Conservation (phyloP, 768 basidiomycete species). For the Solioccasus polychromus region DNA sequence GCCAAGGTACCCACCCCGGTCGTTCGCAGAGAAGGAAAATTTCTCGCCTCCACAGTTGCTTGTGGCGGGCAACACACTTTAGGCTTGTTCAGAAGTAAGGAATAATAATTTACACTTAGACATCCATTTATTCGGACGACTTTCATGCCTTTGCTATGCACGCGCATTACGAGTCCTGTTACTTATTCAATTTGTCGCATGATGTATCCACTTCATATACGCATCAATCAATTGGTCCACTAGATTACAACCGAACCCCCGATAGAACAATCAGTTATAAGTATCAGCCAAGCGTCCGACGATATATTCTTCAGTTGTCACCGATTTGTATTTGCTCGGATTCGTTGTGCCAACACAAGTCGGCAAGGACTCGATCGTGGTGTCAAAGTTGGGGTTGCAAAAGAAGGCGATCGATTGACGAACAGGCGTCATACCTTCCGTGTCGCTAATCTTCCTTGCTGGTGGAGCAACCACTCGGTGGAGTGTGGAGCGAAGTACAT, state of each 20-base stretch:
- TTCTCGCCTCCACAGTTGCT: conserved; percentile 48
- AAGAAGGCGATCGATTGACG: conserved; percentile 87
- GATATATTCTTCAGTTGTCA: conserved; percentile 76
- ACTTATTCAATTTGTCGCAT: conserved; percentile 19
- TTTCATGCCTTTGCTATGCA: conserved; percentile 14
- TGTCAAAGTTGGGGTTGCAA: conserved; percentile 75
- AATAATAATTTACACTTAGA: conserved; percentile 16
- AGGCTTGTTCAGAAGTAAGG: conserved; percentile 67
- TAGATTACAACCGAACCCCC: conserved; percentile 7
- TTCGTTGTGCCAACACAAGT: conserved; percentile 41
- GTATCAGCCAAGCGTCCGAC: conserved; percentile 64
- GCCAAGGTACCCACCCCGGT: conserved; percentile 63
- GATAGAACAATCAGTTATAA: conserved; percentile 37
- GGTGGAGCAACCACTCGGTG: conserved; percentile 81
- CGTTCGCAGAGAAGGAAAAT: conserved; percentile 69
- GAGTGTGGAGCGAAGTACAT: conserved; percentile 72
- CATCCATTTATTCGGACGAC: conserved; percentile 18
- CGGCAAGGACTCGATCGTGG: conserved; percentile 69
- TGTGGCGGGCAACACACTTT: conserved; percentile 82
- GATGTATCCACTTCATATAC: conserved; percentile 13
- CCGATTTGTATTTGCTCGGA: conserved; percentile 68
- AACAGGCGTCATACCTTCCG: conserved; percentile 55
- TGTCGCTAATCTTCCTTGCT: conserved; percentile 43
- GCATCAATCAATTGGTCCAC: conserved; percentile 8
- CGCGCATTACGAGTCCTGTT: conserved; percentile 16